Conservation (phyloP, 192 early-diverging fungal species). For the Chytriomyces sp. region DNA sequence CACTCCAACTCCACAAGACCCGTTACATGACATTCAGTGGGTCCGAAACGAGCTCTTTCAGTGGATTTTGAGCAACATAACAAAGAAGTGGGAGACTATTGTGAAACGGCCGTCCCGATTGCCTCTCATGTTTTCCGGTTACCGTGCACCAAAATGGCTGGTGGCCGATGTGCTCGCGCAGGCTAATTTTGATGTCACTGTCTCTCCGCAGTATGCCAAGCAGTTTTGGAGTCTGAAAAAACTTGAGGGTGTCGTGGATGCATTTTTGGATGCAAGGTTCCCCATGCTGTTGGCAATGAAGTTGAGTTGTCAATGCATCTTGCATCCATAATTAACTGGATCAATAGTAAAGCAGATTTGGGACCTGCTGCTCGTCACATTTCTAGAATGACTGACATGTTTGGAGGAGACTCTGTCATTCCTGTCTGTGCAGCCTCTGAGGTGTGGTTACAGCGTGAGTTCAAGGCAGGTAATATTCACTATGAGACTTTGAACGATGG, state of each 20-base stretch:
- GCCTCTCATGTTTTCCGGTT: slow-evolving; percentile 29
- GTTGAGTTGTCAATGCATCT: no score
- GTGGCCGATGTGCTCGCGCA: slow-evolving; percentile 2
- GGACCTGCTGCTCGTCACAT: slow-evolving; percentile 13
- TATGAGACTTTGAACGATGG: neutral
- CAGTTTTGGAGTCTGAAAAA: slow-evolving; percentile 11
- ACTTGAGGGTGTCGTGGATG: slow-evolving; percentile 18
- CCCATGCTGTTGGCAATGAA: slow-evolving; percentile 35
- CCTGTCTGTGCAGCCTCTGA: slow-evolving; percentile 34
- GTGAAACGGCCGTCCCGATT: slow-evolving; percentile 19
- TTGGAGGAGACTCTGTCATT: slow-evolving; percentile 12
- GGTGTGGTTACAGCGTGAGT: slow-evolving; percentile 27
- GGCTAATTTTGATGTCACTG: slow-evolving; percentile 20
- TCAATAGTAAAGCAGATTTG: slow-evolving; percentile 32
- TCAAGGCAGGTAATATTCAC: neutral
- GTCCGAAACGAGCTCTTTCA: slow-evolving; percentile 25
- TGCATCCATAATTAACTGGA: no score
- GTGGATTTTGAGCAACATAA: slow-evolving; percentile 32
- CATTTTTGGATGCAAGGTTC: slow-evolving; percentile 30
- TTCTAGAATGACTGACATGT: slow-evolving; percentile 6
- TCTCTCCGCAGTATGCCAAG: slow-evolving; percentile 12
- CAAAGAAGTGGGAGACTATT: slow-evolving; percentile 28
- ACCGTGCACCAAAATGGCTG: slow-evolving; percentile 32
- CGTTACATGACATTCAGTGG: slow-evolving; percentile 35
- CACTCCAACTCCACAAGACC: slow-evolving; percentile 23